Evolutionary conservation across 306 rosid species (phyloP).

Genomic region (Trichosanthes truncata): DNA sequence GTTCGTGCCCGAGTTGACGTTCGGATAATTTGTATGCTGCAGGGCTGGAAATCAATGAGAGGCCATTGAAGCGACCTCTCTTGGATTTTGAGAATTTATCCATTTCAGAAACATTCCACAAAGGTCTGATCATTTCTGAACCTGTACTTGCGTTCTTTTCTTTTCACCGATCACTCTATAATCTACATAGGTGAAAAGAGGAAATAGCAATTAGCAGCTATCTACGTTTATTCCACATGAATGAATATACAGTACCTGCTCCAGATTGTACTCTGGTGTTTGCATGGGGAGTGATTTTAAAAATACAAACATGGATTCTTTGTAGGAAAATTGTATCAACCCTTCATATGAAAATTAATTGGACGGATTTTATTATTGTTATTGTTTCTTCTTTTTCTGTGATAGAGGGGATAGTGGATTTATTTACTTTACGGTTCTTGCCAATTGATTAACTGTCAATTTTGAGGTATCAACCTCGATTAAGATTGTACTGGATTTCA

Average conservation of each 20-base stretch:
- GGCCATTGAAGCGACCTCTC: slow-evolving; percentile 69
- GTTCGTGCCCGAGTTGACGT: neutral
- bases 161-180: neutral
- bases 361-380: neutral
- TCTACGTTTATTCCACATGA: neutral
- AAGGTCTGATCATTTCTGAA: slow-evolving; percentile 28
- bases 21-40: neutral
- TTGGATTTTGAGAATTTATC: slow-evolving; percentile 68
- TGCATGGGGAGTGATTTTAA: neutral
- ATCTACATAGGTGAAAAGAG: neutral
- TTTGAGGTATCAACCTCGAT: neutral
- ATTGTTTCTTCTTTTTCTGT: neutral
- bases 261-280: neutral
- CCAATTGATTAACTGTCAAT: neutral
- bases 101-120: slow-evolving; percentile 32
- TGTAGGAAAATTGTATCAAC: neutral
- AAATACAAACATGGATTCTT: neutral
- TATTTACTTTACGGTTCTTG: neutral
- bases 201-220: neutral
- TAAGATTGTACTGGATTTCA: neutral
- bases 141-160: neutral
- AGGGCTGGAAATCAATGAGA: slow-evolving; percentile 89
- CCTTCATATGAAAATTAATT: neutral
- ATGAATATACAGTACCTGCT: neutral
- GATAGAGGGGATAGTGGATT: neutral